These are phyloP conservation scores for Lentinula sp. DNA, from an alignment of 768 basidiomycete species.

Conservation along the genomic window DNA sequence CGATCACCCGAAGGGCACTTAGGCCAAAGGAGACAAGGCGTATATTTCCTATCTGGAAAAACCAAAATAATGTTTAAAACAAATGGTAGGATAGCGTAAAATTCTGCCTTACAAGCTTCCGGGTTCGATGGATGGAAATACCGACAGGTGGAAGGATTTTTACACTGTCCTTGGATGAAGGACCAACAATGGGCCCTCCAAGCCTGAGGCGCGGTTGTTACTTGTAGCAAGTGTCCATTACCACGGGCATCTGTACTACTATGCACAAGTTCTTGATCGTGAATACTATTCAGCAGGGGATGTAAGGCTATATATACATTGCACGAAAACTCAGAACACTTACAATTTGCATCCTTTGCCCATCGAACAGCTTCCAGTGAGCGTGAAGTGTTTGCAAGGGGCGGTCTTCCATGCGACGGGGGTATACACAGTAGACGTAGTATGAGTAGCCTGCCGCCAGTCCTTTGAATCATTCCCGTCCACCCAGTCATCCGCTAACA, in stretches of 20 bases:
- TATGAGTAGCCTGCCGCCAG: neutral
- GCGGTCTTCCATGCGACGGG: constrained; percentile 25
- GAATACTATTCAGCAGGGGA: constrained; percentile 22
- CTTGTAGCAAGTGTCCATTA: neutral
- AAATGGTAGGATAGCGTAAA: neutral
- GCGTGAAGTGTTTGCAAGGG: constrained; percentile 34
- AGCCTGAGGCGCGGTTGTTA: neutral
- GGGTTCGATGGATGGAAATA: constrained; percentile 24
- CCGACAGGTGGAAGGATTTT: constrained; percentile 17
- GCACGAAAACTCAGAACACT: constrained; percentile 10
- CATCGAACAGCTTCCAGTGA: constrained; percentile 36
- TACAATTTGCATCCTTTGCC: constrained; percentile 37
- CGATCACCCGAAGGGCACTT: constrained; percentile 17
- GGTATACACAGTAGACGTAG: constrained; percentile 9
- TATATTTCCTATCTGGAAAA: constrained; percentile 24
- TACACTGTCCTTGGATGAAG: constrained; percentile 25
- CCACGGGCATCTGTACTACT: constrained; percentile 2
- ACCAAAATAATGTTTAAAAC: neutral
- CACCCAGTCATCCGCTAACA: neutral
- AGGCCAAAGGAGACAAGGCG: constrained; percentile 27
- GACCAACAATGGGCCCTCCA: constrained; percentile 10
- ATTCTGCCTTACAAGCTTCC: constrained; percentile 23
- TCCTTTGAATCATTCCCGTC: neutral
- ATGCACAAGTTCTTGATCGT: constrained; percentile 21
- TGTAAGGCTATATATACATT: constrained; percentile 7